Evolutionary conservation across 495 filamentous ascomycete genomes (phyloP), one percentile per base, ranked within the genome.

Genomic region (Podospora pseudocomata): DNA sequence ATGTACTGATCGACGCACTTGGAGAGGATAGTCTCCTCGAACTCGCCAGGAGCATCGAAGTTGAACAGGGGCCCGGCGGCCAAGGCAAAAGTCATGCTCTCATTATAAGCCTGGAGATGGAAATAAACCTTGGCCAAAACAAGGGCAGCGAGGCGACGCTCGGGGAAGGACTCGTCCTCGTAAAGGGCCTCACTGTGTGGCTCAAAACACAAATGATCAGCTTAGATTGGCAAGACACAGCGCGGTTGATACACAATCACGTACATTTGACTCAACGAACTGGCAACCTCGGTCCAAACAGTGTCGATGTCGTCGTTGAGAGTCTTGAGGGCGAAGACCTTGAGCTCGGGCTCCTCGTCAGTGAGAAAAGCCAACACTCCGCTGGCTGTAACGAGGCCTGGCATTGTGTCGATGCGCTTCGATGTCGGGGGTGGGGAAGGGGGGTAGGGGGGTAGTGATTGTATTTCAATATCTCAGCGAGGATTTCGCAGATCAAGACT

Each of bases 1-100:
- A 99, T 97, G 78, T 97, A 99, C 65, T 96, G 95, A 78, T 99
- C 96, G 73, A 99, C 88, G 76, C 96, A 99, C 86, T 95, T 97
- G 23, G 94, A 91, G 76, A 98, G 93, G 76, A 99, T 98, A 32
- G 96, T 99, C 82, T 99, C 93, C 77, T 98, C 96, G 76, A 96
- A 99, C 84, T 99, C 96, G 77, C 93, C 92, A 61, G 90, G 89
- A 65, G 89, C 87, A 70, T 97, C 91, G 66, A 99, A 84, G 82
- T 95, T 89, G 83, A 99, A 97, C 27, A 97, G 86, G 72, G 97
- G 94, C 53, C 96, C 96, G 20, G 96, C 94, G 39, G 92, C 94
- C 15, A 99, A 86, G 63, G 96, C 96, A 80, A 99, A 97, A 26
- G 91, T 90, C 96, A 99, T 98, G 79, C 94, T 97, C 85, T 98